Evolutionary conservation across 192 early-diverging fungal species (phyloP), one percentile per base, ranked within the genome.

Genomic region (Diversispora epigaea): DNA sequence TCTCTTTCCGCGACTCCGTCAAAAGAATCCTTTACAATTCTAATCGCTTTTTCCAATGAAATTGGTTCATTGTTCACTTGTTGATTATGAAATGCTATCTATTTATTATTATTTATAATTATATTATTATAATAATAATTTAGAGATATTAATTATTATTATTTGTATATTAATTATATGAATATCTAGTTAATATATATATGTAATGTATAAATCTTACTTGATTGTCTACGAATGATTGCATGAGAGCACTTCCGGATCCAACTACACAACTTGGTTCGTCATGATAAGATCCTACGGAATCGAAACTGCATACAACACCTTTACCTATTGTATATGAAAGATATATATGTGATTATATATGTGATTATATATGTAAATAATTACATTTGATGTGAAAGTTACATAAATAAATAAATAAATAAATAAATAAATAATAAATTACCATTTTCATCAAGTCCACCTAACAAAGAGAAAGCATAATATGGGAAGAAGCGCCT

Each of bases 401-500:
- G 25, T 32, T 32, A 32, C 2, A 32, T 32, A 32, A 32, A 32
- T 32, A 69, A 57, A 21, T 3, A 17, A 44, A n/a, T n/a, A n/a
- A n/a, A n/a, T n/a, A n/a, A n/a, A 32, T 32, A 32, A 32, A 32
- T 32, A 69, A 57, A 21, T 3, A 17, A 44, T 12, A 15, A 45
- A 65, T 22, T 83, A 90, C 93, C 98, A 22, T 96, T 83, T 72
- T 89, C 85, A 76, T 96, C 96, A 12, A 99, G 60, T 39, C 98
- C 98, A 4, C 93, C 96, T 65, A 99, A 75, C 19, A 95, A 87
- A 79, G 92, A 92, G 81, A 91, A 95, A 77, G 88, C 88, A 79
- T 96, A 98, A 84, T 96, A 98, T 2, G 96, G 96, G 87, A 99
- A 98, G 83, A 98, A 98, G 15, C 98, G 90, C 71, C 91, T 93